These are phyloP conservation scores for Lyophyllum decastes DNA, from an alignment of 768 basidiomycete genomes.

Conservation along the genomic window DNA sequence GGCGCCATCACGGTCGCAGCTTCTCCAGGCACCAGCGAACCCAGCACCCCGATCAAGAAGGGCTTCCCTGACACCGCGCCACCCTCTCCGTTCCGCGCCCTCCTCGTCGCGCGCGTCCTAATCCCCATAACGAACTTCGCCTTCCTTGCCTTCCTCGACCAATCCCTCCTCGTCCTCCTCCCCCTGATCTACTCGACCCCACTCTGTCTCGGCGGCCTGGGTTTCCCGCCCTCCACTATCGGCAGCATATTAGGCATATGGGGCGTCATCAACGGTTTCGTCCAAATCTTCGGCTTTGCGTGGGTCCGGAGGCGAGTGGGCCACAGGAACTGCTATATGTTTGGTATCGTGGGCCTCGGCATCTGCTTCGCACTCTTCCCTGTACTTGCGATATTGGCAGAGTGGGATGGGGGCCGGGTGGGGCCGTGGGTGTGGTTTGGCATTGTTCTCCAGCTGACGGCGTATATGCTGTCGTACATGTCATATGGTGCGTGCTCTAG, in stretches of 20 bases:
- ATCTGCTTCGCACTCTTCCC: conserved; percentile 51
- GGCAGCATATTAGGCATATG: conserved; percentile 54
- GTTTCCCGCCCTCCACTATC: conserved; percentile 55
- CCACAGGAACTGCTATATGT: conserved; percentile 47
- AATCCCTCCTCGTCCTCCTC: conserved; percentile 56
- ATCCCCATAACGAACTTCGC: conserved; percentile 57
- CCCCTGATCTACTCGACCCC: conserved; percentile 72
- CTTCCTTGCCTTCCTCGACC: conserved; percentile 54
- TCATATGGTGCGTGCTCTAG: conserved; percentile 26
- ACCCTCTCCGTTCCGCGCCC: conserved; percentile 40
- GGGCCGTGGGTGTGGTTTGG: conserved; percentile 38
- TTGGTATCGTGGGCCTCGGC: conserved; percentile 40
- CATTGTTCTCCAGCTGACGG: conserved; percentile 39
- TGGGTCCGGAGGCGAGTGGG: conserved; percentile 48
- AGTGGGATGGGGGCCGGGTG: conserved; percentile 31
- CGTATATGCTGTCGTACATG: conserved; percentile 16
- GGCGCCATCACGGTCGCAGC: not conserved
- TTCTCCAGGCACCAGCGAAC: not conserved
- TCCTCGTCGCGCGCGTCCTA: conserved; percentile 49
- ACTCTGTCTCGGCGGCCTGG: conserved; percentile 59
- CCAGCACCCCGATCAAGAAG: conserved; percentile 1
- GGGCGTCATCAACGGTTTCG: conserved; percentile 53
- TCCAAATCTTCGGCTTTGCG: conserved; percentile 58
- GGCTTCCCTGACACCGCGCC: conserved; percentile 4
- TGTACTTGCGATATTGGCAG: conserved; percentile 45